Evolutionary conservation across 345 rosid species (phyloP), one percentile per base, ranked within the genome.

Genomic region (Xanthoceras sorbifolium): DNA sequence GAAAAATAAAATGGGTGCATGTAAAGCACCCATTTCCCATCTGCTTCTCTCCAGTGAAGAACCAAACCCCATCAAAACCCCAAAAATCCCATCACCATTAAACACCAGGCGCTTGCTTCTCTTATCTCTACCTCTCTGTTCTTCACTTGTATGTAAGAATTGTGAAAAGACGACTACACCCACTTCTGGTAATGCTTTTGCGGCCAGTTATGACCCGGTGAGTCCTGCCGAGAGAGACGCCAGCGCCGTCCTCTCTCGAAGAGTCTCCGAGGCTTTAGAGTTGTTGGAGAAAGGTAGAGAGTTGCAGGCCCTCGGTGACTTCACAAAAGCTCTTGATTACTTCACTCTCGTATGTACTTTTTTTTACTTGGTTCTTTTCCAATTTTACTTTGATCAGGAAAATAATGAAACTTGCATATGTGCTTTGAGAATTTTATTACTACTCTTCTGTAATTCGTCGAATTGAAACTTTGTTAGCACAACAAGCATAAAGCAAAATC

Each of bases 241-340:
- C 38, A 85, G 89, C 48, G 64, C 74, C 23, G 6, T 59, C 22
- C 14, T 76, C 14, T 72, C 88, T 28, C 66, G 71, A 34, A 80
- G 92, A 73, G 70, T 89, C 0, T 73, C 84, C 15, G 88, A 87
- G 59, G 93, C 87, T 17, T 70, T 86, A 14, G 75, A 62, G 42
- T 76, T 87, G 80, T 60, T 89, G 79, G 90, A 87, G 72, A 84
- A 76, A 83, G 90, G 82, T 15, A 76, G 83, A 78, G 85, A 89
- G 59, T 83, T 84, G 77, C 87, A 89, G 84, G 87, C 90, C 48
- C 77, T 76, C 31, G 88, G 93, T 52, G 89, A 89, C 80, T 89
- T 89, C 29, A 73, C 26, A 29, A 20, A 64, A 57, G 90, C 90
- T 54, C 89, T 89, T 76, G 63, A 75, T n/a, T 87, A 80, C 86